These are phyloP conservation scores for Candida multigemmis DNA, from an alignment of 805 yeast species.

Conservation along the genomic window DNA sequence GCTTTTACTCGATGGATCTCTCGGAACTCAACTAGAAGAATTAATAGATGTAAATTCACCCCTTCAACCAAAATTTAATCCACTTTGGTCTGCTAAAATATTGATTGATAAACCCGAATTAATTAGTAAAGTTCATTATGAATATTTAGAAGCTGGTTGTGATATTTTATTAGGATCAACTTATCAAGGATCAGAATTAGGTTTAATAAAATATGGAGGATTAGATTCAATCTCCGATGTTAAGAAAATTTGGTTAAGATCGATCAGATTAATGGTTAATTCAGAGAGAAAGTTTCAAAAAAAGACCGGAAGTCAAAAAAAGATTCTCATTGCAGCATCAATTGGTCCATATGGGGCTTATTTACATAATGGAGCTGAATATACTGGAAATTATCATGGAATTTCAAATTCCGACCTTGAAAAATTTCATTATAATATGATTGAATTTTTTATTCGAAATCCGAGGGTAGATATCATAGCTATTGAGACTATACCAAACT, in stretches of 20 bases:
- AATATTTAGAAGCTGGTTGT: slow-evolving; percentile 46
- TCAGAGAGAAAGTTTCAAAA: not conserved
- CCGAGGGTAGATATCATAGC: slow-evolving; percentile 47
- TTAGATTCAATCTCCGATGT: too few relatives aligned
- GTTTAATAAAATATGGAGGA: slow-evolving; percentile 17
- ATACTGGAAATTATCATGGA: slow-evolving; percentile 54
- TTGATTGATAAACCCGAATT: slow-evolving; percentile 34
- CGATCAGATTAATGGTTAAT: not conserved
- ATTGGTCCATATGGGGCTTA: slow-evolving; percentile 76
- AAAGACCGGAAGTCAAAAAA: slow-evolving; percentile 1
- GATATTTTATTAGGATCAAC: slow-evolving; percentile 47
- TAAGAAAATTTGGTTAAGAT: not conserved
- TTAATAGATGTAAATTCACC: slow-evolving; percentile 20
- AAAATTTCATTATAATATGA: slow-evolving; percentile 40
- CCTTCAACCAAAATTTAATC: slow-evolving; percentile 20
- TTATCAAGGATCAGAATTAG: slow-evolving; percentile 47
- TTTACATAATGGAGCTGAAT: slow-evolving; percentile 62
- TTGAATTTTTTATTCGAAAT: slow-evolving; percentile 26
- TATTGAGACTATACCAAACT: slow-evolving; percentile 66
- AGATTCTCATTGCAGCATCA: slow-evolving; percentile 43
- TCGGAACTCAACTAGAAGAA: slow-evolving; percentile 54
- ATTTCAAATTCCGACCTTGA: slow-evolving; percentile 27
- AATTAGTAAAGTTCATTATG: slow-evolving; percentile 38
- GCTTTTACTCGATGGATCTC: slow-evolving; percentile 46
- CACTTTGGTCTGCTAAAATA: slow-evolving; percentile 56